These are phyloP conservation scores for Uromyces viciae-fabae DNA, from an alignment of 1,284 basidiomycete genomes.

Conservation along the genomic window DNA sequence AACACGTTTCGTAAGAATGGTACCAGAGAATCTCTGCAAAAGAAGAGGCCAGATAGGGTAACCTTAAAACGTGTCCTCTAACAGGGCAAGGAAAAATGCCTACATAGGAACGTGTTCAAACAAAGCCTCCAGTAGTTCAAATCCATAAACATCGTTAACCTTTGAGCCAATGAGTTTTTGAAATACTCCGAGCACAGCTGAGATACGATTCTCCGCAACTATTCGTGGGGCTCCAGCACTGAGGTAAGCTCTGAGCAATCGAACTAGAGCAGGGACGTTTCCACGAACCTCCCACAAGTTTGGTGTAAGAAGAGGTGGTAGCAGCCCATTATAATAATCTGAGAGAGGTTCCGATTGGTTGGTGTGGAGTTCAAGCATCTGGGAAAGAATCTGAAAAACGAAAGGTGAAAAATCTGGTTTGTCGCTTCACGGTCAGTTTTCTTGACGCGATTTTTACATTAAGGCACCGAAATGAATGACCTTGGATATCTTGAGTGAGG, in stretches of 20 bases:
- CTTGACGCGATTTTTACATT: background rate
- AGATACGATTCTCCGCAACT: conserved; percentile 70
- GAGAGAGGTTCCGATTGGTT: conserved; percentile 62
- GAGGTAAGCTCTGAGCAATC: conserved; percentile 80
- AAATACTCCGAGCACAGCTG: conserved; percentile 78
- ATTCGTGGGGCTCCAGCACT: conserved; percentile 68
- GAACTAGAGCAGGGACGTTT: conserved; percentile 89
- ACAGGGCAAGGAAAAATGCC: background rate
- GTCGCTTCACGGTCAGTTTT: background rate
- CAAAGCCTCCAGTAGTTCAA: conserved; percentile 79
- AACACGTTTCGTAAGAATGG: conserved; percentile 74
- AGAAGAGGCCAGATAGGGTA: background rate
- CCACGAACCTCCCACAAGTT: conserved; percentile 89
- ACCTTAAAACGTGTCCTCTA: background rate
- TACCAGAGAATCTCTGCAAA: conserved; percentile 63
- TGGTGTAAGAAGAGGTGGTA: conserved; percentile 80
- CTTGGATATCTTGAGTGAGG: conserved; percentile 84
- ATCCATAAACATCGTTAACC: conserved; percentile 82
- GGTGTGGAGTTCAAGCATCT: conserved; percentile 81
- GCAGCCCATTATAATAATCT: conserved; percentile 70
- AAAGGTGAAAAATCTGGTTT: conserved; percentile 87
- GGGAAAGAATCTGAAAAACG: conserved; percentile 91
- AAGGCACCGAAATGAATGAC: conserved; percentile 59
- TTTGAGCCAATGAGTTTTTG: conserved; percentile 87
- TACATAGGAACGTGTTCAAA: conserved; percentile 60